Evolutionary conservation across 331 rosid species (phyloP).

Genomic region (Spiraea crenata): DNA sequence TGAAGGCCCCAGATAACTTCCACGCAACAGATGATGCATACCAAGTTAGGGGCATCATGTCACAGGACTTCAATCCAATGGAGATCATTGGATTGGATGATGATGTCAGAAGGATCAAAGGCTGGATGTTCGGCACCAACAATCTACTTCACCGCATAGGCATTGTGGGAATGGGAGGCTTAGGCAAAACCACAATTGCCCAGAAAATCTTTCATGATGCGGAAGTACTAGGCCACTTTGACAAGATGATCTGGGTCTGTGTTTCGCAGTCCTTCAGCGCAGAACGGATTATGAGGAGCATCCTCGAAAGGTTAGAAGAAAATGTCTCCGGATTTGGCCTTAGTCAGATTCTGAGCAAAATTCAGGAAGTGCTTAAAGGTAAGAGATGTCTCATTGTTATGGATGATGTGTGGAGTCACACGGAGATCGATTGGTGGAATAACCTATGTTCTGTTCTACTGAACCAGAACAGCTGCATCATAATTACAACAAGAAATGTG

Average conservation of each 20-base stretch:
- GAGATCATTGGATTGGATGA: constrained; percentile 10
- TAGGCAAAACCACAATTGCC: neutral
- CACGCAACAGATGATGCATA: neutral
- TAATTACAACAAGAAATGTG: neutral
- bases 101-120: constrained; percentile 5
- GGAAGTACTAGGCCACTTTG: neutral
- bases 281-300: neutral
- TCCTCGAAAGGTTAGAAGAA: constrained; percentile 2
- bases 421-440: constrained; percentile 8
- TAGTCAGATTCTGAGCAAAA: neutral
- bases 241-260: constrained; percentile 12
- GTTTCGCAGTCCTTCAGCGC: constrained; percentile 8
- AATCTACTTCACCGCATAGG: neutral
- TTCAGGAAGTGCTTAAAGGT: neutral
- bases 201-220: neutral
- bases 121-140: constrained; percentile 13
- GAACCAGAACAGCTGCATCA: neutral
- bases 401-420: constrained; percentile 27
- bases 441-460: neutral
- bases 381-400: constrained; percentile 17
- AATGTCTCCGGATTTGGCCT: neutral
- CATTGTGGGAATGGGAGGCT: constrained; percentile 8
- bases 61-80: constrained; percentile 1
- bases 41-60: neutral
- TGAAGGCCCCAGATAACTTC: neutral